Evolutionary conservation across 2,329 filamentous ascomycete genomes (phyloP).

Genomic region (Mycosphaerella sp.): DNA sequence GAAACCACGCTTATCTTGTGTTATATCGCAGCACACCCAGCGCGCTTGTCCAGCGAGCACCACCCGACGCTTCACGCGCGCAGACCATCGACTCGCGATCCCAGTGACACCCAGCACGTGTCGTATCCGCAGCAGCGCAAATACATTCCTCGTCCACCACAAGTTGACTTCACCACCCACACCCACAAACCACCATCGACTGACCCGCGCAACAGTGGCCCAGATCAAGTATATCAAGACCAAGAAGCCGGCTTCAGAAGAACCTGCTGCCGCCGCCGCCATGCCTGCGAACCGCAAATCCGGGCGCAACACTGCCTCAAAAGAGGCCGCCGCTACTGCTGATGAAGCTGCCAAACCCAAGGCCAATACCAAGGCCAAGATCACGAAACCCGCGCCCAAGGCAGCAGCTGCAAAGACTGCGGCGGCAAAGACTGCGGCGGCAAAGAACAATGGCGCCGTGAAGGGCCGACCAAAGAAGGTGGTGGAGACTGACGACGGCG

Average conservation of each 20-base stretch:
- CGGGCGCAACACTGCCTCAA: constrained; percentile 15
- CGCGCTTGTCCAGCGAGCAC: not conserved
- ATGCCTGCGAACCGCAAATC: constrained; percentile 22
- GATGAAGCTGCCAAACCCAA: constrained; percentile 18
- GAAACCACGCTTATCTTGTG: too few species aligned
- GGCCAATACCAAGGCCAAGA: constrained; percentile 30
- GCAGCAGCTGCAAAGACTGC: constrained; percentile 26
- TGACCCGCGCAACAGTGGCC: constrained; percentile 20
- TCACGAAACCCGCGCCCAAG: constrained; percentile 20
- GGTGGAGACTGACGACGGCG: constrained; percentile 16
- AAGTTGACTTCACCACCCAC: not conserved
- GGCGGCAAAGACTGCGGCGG: constrained; percentile 23
- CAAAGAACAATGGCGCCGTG: constrained; percentile 28
- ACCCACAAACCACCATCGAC: not conserved
- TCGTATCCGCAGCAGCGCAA: not conserved
- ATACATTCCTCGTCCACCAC: not conserved
- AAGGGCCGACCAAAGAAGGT: constrained; percentile 16
- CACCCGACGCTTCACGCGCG: not conserved
- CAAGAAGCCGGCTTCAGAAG: constrained; percentile 17
- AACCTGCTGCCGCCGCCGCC: constrained; percentile 16
- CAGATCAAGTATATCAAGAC: constrained; percentile 31
- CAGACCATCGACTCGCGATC: not conserved
- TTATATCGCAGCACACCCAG: too few species aligned
- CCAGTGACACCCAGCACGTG: not conserved
- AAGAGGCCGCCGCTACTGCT: constrained; percentile 12